These are phyloP conservation scores for Fusarium phyllophilum DNA, from an alignment of 2,329 filamentous ascomycete genomes.

Conservation along the genomic window DNA sequence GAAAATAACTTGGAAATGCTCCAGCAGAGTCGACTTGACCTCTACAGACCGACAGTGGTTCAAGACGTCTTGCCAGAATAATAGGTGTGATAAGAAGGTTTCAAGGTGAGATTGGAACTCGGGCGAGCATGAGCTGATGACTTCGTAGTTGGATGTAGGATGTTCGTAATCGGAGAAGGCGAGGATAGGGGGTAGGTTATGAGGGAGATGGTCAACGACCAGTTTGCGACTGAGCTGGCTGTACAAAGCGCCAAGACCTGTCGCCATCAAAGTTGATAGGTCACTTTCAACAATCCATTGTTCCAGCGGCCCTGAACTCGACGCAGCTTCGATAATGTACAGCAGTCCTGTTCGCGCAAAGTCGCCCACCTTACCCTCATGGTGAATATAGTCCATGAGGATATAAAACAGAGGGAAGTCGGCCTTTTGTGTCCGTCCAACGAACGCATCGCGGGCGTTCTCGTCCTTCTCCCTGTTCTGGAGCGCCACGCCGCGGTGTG, in stretches of 20 bases:
- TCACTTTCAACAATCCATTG: slow-evolving; percentile 98
- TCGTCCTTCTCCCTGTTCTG: slow-evolving; percentile 52
- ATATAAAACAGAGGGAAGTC: slow-evolving; percentile 98
- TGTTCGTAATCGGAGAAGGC: slow-evolving; percentile 90
- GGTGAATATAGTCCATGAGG: slow-evolving; percentile 94
- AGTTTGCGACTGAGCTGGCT: slow-evolving; percentile 78
- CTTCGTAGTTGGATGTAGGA: slow-evolving; percentile 73
- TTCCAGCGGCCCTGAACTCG: slow-evolving; percentile 82
- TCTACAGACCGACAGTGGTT: slow-evolving; percentile 94
- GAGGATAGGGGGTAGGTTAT: slow-evolving; percentile 83
- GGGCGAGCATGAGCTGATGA: slow-evolving; percentile 77
- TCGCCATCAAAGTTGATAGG: slow-evolving; percentile 95
- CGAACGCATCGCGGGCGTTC: slow-evolving; percentile 80
- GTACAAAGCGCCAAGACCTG: slow-evolving; percentile 82
- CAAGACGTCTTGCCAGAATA: slow-evolving; percentile 98
- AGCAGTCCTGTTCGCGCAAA: slow-evolving; percentile 94
- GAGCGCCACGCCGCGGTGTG: slow-evolving; percentile 48
- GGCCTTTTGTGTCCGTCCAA: slow-evolving; percentile 85
- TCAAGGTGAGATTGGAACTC: slow-evolving; percentile 88
- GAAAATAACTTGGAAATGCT: slow-evolving; percentile 98
- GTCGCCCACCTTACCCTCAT: slow-evolving; percentile 93
- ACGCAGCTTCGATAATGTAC: slow-evolving; percentile 95
- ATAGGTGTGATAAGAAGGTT: slow-evolving; percentile 91
- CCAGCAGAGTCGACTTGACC: slow-evolving; percentile 90
- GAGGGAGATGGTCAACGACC: slow-evolving; percentile 79